phyloP scores from a whole-genome alignment of 495 filamentous ascomycete genomes.

The Penicillium verhagenii region DNA sequence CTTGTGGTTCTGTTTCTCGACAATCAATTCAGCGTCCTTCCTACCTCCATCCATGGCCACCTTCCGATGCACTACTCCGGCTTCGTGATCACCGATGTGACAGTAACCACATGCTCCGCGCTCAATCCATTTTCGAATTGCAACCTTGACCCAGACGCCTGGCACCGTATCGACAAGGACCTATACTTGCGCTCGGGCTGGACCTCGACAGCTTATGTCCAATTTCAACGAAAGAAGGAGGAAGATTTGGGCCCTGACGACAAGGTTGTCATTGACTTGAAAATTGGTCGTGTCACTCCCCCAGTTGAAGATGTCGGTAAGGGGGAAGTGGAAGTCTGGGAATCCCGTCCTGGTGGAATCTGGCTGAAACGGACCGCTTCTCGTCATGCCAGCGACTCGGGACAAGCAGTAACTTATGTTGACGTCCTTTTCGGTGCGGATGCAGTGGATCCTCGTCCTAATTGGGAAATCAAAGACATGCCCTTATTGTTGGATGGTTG shows the following conservation, averaged over 20 bases:
- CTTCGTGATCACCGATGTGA: constrained; percentile 84
- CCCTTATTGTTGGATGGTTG: constrained; percentile 64
- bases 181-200: constrained; percentile 74
- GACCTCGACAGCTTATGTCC: constrained; percentile 77
- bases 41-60: constrained; percentile 76
- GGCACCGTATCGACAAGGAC: constrained; percentile 90
- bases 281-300: constrained; percentile 75
- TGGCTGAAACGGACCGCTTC: constrained; percentile 84
- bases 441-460: constrained; percentile 81
- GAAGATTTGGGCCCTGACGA: constrained; percentile 75
- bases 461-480: constrained; percentile 75
- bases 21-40: constrained; percentile 76
- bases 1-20: constrained; percentile 75
- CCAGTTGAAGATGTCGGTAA: constrained; percentile 54
- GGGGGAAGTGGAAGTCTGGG: constrained; percentile 69
- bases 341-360: constrained; percentile 72
- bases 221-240: constrained; percentile 84
- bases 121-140: constrained; percentile 77
- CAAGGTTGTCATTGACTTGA: constrained; percentile 79
- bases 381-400: constrained; percentile 74
- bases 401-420: constrained; percentile 73
- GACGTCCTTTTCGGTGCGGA: constrained; percentile 94
- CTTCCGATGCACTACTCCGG: constrained; percentile 80
- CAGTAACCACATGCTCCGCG: constrained; percentile 71
- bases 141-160: constrained; percentile 69